Base-by-base conservation (phyloP, 352 stramenopile genomes). In the Hyaloperonospora brassicae region DNA sequence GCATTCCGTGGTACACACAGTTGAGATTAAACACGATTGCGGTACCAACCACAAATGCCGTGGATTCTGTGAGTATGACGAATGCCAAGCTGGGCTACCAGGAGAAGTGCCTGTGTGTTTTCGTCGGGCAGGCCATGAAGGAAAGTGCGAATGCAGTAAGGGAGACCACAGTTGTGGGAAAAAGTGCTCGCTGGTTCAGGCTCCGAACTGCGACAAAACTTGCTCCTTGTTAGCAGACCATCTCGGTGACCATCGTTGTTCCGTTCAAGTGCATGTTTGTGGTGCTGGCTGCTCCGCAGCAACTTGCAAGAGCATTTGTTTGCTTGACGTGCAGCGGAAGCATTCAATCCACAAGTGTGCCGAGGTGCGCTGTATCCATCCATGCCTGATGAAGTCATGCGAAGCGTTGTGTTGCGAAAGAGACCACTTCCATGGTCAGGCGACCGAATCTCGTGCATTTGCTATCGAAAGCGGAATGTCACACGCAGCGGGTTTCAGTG, bases 361-460 rank as follows among this genome's bases (percentile, higher is more conserved):
- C 9, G 59, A 73, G 21, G 55, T 72, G 11, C 72, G 62, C 14
- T 89, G 76, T 36, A 44, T 80, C 1, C 31, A 73, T n/a, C 24
- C 46, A n/a, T 89, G 76, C 30, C 50, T 69, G 13, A 77, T 87
- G 59, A 45, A 71, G 0, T 68, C 58, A 14, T 89, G 76, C 44
- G 66, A 66, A 9, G 36, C 50, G 8, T 24, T 14, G 39, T 89
- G 74, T 36, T 55, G 55, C 0, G 66, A 59, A 2, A 62, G 27
- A 5, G 62, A 87, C 17, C 79, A 89, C 41, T 89, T 87, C 22
- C 74, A 89, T 40, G 72, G 73, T 2, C 47, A 66, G 44, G 2
- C 8, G 2, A 25, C 38, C 1, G 57, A 58, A 31, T 64, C 52
- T 17, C 47, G 47, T 46, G 17, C 38, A 0, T 70, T 71, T 56